Percentiles rank a stretch among this genome's conserved stretches.
Conservation (phyloP, 179 eudicot genomes). For the Beta macrorhiza region DNA sequence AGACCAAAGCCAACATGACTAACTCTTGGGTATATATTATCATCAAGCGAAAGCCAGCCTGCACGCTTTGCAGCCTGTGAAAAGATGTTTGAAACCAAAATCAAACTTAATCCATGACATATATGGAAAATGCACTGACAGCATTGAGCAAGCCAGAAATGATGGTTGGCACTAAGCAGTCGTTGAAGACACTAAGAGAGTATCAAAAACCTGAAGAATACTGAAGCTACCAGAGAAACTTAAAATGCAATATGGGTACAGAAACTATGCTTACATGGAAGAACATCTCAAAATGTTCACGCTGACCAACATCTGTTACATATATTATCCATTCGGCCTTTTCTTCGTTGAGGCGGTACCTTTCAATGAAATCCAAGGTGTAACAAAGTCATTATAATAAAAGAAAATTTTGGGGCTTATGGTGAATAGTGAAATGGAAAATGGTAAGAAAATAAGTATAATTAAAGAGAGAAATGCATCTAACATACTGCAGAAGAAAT, state of each 20-base stretch:
- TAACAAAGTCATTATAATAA: conserved; percentile 6
- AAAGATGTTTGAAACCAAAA: conserved; percentile 1
- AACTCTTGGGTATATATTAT: conserved; percentile 60
- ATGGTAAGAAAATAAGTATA: neutral
- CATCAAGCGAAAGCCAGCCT: conserved; percentile 87
- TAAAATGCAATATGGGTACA: neutral
- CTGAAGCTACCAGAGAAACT: neutral
- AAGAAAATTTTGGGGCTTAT: neutral
- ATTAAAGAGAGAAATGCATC: neutral
- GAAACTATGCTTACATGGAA: conserved; percentile 60
- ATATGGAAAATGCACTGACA: neutral
- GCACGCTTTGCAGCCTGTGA: conserved; percentile 81
- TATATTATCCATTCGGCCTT: conserved; percentile 95
- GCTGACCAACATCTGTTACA: conserved; percentile 96
- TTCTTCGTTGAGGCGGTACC: conserved; percentile 99
- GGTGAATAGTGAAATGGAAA: neutral
- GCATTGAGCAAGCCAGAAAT: neutral
- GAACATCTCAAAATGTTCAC: conserved; percentile 92
- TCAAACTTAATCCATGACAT: neutral
- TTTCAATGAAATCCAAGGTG: conserved; percentile 26
- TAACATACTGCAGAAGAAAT: neutral
- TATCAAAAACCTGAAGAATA: neutral
- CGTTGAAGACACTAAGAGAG: neutral
- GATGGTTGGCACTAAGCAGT: neutral
- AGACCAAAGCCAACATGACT: conserved; percentile 98